Conservation (phyloP, 2,329 filamentous ascomycete species). For the Neonectria neomacrospora region DNA sequence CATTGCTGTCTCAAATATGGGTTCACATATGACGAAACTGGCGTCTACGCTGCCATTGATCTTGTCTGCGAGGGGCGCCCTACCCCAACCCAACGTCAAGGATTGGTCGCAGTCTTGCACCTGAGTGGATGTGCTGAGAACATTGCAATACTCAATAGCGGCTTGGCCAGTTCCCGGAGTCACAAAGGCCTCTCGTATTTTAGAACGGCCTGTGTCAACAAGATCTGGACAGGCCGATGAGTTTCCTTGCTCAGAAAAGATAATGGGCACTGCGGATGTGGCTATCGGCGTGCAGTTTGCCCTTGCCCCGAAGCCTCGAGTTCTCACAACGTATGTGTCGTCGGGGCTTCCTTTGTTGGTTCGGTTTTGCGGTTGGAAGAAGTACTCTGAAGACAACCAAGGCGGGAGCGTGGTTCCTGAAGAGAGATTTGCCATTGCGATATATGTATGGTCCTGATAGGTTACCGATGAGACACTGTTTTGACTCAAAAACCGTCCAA, state of each 20-base stretch:
- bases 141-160: slow-evolving; percentile 2
- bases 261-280: too few relatives aligned
- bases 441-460: slow-evolving; percentile 47
- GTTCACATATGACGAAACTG: slow-evolving; percentile 40
- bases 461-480: background rate
- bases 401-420: slow-evolving; percentile 56
- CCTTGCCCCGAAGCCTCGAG: slow-evolving; percentile 44
- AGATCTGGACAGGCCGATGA: too few relatives aligned
- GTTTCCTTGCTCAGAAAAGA: too few relatives aligned
- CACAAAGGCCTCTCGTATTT: too few relatives aligned
- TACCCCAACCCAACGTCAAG: too few relatives aligned
- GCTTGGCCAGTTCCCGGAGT: too few relatives aligned
- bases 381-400: slow-evolving; percentile 59
- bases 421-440: slow-evolving; percentile 58
- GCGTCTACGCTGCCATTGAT: slow-evolving; percentile 31
- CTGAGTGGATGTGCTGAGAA: too few relatives aligned
- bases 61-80: too few relatives aligned
- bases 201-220: too few relatives aligned
- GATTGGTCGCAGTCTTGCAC: too few relatives aligned
- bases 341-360: too few relatives aligned
- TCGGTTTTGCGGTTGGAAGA: too few relatives aligned
- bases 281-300: slow-evolving; percentile 38
- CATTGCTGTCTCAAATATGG: slow-evolving; percentile 46
- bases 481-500: background rate
- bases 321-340: slow-evolving; percentile 30